Conservation (phyloP, 2,329 filamentous ascomycete species). For the Truncatella angustata region DNA sequence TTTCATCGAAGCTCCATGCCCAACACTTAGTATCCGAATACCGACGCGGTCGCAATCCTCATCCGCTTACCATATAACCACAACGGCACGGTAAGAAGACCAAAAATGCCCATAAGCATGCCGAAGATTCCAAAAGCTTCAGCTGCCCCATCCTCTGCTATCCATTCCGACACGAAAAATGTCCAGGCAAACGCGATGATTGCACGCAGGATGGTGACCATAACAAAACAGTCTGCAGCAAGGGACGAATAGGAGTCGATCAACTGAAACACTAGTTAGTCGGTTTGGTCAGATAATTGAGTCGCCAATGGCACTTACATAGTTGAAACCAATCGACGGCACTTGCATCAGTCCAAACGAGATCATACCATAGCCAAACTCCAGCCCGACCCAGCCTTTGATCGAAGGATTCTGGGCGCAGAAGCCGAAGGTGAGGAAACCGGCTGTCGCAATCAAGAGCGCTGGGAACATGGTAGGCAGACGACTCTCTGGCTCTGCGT, state of each 20-base stretch:
- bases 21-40: neutral
- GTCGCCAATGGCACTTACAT: slow-evolving; percentile 26
- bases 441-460: slow-evolving; percentile 27
- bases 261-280: no score
- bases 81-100: slow-evolving; percentile 32
- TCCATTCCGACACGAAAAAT: slow-evolving; percentile 51
- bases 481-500: slow-evolving; percentile 32
- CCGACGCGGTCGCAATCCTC: slow-evolving; percentile 31
- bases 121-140: slow-evolving; percentile 53
- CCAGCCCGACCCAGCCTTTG: slow-evolving; percentile 32
- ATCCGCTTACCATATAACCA: slow-evolving; percentile 34
- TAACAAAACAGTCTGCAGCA: slow-evolving; percentile 51
- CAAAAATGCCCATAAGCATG: slow-evolving; percentile 49
- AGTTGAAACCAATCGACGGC: slow-evolving; percentile 37
- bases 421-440: slow-evolving; percentile 35
- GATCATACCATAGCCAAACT: slow-evolving; percentile 34
- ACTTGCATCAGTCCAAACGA: slow-evolving; percentile 36
- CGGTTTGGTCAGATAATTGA: no score
- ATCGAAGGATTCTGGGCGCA: slow-evolving; percentile 30
- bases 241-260: slow-evolving; percentile 48
- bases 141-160: slow-evolving; percentile 38
- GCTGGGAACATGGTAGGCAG: slow-evolving; percentile 29
- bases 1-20: no score
- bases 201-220: slow-evolving; percentile 46
- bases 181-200: slow-evolving; percentile 53